Evolutionary conservation across 768 basidiomycete species (phyloP).

Genomic region (Russula compacta): DNA sequence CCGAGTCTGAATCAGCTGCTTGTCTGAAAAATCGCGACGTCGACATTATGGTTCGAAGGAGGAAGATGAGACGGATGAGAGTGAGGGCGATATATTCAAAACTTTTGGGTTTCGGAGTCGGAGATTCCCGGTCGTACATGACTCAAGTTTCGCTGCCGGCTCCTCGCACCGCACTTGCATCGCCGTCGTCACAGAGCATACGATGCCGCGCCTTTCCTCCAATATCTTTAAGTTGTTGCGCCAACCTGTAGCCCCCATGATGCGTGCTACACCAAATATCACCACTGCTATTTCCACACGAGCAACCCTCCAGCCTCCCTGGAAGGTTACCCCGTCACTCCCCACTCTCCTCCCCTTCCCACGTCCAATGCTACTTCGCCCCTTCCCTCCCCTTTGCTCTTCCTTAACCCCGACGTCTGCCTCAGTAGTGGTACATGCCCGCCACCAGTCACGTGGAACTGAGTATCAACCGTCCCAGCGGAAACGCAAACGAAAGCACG

Average conservation of each 20-base stretch:
- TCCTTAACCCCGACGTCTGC: not conserved
- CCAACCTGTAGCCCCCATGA: not conserved
- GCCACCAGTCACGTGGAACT: conserved; percentile 65
- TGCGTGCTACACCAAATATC: not conserved
- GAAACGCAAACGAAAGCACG: conserved; percentile 86
- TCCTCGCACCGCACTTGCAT: not conserved
- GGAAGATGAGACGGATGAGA: too few species aligned
- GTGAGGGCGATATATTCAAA: not conserved
- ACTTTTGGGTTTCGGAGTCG: conserved; percentile 20
- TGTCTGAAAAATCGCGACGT: conserved; percentile 91
- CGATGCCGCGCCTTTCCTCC: conserved; percentile 11
- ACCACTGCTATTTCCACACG: not conserved
- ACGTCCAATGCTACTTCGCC: conserved; percentile 6
- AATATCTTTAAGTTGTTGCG: not conserved
- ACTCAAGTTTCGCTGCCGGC: not conserved
- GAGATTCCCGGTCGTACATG: conserved; percentile 10
- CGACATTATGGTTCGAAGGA: conserved; percentile 48
- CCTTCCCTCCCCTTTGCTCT: not conserved
- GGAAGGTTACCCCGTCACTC: not conserved
- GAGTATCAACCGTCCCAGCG: conserved; percentile 97
- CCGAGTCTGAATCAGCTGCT: conserved; percentile 75
- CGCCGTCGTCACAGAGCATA: not conserved
- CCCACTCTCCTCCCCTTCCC: conserved; percentile 2
- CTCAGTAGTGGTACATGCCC: conserved; percentile 37
- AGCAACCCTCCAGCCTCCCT: not conserved